These are phyloP conservation scores for Mycena epipterygia DNA, from an alignment of 768 basidiomycete species.

Conservation along the genomic window DNA sequence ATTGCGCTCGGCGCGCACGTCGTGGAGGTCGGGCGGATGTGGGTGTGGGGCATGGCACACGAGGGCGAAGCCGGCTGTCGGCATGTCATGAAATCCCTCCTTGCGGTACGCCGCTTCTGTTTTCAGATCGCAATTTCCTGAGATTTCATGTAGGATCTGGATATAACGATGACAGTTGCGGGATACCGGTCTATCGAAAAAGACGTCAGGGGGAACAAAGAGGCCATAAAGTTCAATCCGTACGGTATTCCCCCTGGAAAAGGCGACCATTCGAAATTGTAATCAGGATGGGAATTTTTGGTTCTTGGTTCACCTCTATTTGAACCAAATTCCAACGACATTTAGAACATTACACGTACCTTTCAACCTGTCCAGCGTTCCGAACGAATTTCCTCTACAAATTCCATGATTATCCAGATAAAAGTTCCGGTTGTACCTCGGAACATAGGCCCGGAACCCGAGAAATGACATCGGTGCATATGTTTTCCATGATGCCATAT, in stretches of 20 bases:
- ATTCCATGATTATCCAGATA: too few relatives aligned
- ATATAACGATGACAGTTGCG: constrained; percentile 59
- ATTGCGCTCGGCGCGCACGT: constrained; percentile 68
- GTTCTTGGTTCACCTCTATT: not conserved
- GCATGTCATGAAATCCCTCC: constrained; percentile 66
- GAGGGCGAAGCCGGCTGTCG: constrained; percentile 65
- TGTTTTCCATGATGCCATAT: not conserved
- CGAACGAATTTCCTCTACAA: too few relatives aligned
- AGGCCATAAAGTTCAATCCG: constrained; percentile 51
- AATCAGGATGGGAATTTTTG: not conserved
- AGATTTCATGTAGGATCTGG: constrained; percentile 48
- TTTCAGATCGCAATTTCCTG: not conserved
- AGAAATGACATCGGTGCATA: too few relatives aligned
- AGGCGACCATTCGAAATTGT: constrained; percentile 50
- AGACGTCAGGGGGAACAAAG: constrained; percentile 48
- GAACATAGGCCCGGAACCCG: too few relatives aligned
- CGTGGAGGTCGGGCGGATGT: constrained; percentile 63
- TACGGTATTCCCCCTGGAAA: constrained; percentile 46
- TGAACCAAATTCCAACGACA: too few relatives aligned
- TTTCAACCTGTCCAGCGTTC: too few relatives aligned
- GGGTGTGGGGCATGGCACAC: constrained; percentile 66
- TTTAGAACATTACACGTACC: too few relatives aligned
- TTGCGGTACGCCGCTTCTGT: constrained; percentile 52
- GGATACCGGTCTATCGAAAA: constrained; percentile 51
- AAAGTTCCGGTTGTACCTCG: too few relatives aligned